These are phyloP conservation scores for Aureobasidium sp. DNA, from an alignment of 2,329 filamentous ascomycete genomes.

Conservation along the genomic window DNA sequence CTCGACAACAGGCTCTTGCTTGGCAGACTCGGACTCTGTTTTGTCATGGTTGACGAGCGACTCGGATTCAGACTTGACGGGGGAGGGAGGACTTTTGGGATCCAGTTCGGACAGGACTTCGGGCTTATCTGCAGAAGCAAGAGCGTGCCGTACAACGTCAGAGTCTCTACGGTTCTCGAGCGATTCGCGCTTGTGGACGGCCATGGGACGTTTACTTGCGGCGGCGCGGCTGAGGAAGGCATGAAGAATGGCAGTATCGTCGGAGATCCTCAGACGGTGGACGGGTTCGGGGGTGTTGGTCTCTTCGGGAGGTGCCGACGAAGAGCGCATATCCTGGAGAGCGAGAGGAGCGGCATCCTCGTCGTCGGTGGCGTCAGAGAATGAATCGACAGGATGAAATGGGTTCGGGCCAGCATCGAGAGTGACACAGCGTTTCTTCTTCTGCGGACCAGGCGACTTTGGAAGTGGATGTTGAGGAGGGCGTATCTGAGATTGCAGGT, in stretches of 20 bases:
- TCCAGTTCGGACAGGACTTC: constrained; percentile 41
- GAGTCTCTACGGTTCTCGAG: constrained; percentile 43
- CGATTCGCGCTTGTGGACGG: constrained; percentile 34
- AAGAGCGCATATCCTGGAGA: constrained; percentile 2
- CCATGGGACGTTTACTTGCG: constrained; percentile 36
- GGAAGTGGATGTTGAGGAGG: not conserved
- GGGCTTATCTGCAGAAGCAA: constrained; percentile 38
- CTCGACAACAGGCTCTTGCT: not conserved
- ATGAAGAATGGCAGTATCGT: constrained; percentile 44
- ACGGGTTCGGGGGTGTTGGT: constrained; percentile 22
- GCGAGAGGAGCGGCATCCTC: not conserved
- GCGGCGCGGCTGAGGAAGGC: constrained; percentile 45
- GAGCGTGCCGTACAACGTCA: constrained; percentile 39
- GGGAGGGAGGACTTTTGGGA: constrained; percentile 39
- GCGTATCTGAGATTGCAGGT: not conserved
- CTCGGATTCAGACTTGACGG: constrained; percentile 25
- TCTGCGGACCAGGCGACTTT: constrained; percentile 2
- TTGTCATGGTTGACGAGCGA: not conserved
- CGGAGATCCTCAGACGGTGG: constrained; percentile 32
- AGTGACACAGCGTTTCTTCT: constrained; percentile 2
- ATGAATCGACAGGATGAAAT: not conserved
- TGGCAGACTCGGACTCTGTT: not conserved
- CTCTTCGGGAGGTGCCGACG: constrained; percentile 31
- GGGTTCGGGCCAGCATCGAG: not conserved
- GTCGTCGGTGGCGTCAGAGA: constrained; percentile 6